Evolutionary conservation across 768 basidiomycete genomes (phyloP), one percentile per base, ranked within the genome.

Genomic region (Coprinopsis cinerea): DNA sequence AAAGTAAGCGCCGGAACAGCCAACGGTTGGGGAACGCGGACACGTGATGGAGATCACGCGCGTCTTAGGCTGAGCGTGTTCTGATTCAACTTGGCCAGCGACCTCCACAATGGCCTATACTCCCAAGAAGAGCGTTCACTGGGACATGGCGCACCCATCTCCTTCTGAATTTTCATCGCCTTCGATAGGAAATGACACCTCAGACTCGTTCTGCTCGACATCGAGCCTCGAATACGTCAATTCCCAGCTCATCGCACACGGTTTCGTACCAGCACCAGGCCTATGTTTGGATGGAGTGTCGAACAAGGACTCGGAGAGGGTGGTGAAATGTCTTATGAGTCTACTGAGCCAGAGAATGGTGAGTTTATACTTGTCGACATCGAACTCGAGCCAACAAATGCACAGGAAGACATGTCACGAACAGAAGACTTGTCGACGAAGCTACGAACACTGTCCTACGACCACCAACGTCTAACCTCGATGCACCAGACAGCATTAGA

Each of bases 341-440:
- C 75, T 93, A 75, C 70, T 93, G 36, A 73, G 83, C 49, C 87
- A 91, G 64, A 71, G 90, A 59, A 70, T 88, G 62, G 90, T 92
- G 61, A 53, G 86, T 35, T 34, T n/a, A n/a, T n/a, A n/a, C n/a
- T n/a, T n/a, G n/a, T n/a, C n/a, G n/a, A n/a, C n/a, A n/a, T n/a
- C n/a, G n/a, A n/a, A n/a, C n/a, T n/a, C n/a, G 42, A 22, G 45
- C 24, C 34, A 32, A 56, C 14, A 26, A 22, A 17, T 49, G 39
- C 48, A 25, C 51, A 77, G 76, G 69, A 83, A 59, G 91, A 93
- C 63, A 86, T 92, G 81, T 69, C 77, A 9, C 72, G 81, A n/a
- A 81, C 84, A 28, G 91, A 93, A 59, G 81, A 87, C 10, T 57
- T 92, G 4, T 76, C 81, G 0, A 82, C 86, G 0, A 88, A 88